Evolutionary conservation across 352 stramenopile genomes (phyloP).

Genomic region (Pythium phragmitis): DNA sequence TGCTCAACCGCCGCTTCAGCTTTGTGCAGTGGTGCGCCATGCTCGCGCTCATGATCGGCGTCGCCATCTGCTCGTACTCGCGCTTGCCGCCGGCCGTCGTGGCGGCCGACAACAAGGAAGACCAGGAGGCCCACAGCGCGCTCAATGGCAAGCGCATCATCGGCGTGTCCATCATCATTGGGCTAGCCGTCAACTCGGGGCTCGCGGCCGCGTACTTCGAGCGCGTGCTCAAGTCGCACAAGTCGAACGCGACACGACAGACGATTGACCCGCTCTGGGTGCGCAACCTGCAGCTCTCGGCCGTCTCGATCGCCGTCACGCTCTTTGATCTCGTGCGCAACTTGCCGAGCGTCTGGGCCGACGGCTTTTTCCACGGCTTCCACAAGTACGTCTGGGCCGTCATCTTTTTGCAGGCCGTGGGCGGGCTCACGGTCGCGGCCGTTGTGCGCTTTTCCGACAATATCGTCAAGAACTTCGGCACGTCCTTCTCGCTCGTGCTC

Average conservation of each 20-base stretch:
- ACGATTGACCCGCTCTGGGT: constrained; percentile 85
- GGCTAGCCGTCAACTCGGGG: constrained; percentile 83
- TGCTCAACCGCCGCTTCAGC: constrained; percentile 84
- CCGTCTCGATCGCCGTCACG: constrained; percentile 77
- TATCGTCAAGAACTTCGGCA: constrained; percentile 90
- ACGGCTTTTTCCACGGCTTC: constrained; percentile 84
- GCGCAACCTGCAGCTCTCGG: constrained; percentile 83
- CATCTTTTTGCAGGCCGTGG: constrained; percentile 81
- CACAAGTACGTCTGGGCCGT: constrained; percentile 70
- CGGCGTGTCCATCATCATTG: constrained; percentile 76
- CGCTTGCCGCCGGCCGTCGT: constrained; percentile 37
- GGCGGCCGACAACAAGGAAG: constrained; percentile 22
- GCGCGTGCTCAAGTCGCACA: constrained; percentile 87
- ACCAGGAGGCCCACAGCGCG: constrained; percentile 19
- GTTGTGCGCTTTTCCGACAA: constrained; percentile 90
- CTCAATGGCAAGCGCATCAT: constrained; percentile 64
- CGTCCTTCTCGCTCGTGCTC: constrained; percentile 85
- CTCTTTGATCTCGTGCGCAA: constrained; percentile 73
- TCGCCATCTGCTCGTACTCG: constrained; percentile 85
- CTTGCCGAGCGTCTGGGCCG: constrained; percentile 46
- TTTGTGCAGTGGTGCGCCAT: constrained; percentile 83
- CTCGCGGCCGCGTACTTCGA: constrained; percentile 86
- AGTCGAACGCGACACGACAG: constrained; percentile 63
- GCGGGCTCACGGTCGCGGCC: constrained; percentile 80
- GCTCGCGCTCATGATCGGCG: constrained; percentile 82